These are phyloP conservation scores for Eucalyptus erythrocorys DNA, from an alignment of 345 rosid genomes.

Conservation along the genomic window DNA sequence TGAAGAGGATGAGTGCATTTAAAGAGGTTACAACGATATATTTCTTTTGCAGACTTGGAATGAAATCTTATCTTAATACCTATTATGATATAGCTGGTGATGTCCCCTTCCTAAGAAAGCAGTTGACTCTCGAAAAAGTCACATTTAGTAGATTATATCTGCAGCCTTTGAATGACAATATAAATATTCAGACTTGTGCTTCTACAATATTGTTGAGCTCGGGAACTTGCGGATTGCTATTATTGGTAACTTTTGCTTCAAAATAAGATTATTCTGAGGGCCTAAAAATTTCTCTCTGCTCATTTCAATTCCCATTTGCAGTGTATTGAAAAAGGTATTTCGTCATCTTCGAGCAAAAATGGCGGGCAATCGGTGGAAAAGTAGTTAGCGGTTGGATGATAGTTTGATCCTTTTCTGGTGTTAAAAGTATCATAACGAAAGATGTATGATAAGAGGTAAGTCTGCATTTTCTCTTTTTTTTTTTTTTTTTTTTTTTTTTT, in stretches of 20 bases:
- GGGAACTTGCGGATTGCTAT: not conserved
- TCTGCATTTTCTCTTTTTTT: not conserved
- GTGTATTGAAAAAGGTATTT: slow-evolving; percentile 86
- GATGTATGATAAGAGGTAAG: not conserved
- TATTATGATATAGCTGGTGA: not conserved
- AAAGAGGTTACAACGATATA: not conserved
- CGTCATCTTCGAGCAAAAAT: slow-evolving; percentile 24
- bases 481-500: no score
- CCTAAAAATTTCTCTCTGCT: not conserved
- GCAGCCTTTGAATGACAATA: not conserved
- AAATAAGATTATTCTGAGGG: not conserved
- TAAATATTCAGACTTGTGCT: not conserved
- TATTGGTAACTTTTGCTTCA: not conserved
- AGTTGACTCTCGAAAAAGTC: not conserved
- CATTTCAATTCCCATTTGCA: slow-evolving; percentile 4
- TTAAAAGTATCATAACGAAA: not conserved
- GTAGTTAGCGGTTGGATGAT: not conserved
- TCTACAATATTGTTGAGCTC: not conserved
- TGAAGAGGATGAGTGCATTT: not conserved
- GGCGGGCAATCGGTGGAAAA: not conserved
- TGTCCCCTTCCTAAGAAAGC: not conserved
- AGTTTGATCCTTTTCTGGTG: not conserved
- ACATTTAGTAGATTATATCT: not conserved
- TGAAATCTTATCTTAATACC: not conserved
- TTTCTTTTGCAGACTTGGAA: not conserved